Base-by-base conservation (phyloP, 306 rosid genomes). In the Trifolium pratense region DNA sequence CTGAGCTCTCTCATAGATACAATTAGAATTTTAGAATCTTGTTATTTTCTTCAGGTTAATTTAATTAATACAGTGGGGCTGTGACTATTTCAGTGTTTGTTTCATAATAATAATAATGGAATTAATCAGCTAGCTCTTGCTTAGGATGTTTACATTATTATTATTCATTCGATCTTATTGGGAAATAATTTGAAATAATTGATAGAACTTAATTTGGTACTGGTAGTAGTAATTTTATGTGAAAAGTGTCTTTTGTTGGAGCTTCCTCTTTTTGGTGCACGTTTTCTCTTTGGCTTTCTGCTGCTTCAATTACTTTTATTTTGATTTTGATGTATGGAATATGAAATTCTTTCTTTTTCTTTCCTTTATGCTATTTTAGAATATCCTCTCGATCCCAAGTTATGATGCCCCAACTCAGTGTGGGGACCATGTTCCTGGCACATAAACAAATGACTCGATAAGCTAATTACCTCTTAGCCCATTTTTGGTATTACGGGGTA, bases 161-260 rank as follows among this genome's bases (percentile, higher is more conserved):
- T 51, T 64, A 36, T 36, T 68, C 25, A 58, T 46, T 75, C 78
- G 68, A 29, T 25, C 13, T 69, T 43, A 46, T 46, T 15, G 39
- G 53, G 53, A 46, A 46, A 74, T 49, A n/a, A 18, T 72, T 37
- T 59, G 32, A 70, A 56, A 69, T 75, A 42, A 73, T 72, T 72
- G 78, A 52, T 64, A 56, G 46, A 46, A 25, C 9, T 56, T 62
- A 4, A 42, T 56, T 79, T 66, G 71, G 29, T 25, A 3, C 29
- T 32, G 39, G 39, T 36, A 52, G 31, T 55, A 56, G 53, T 66
- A 73, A 72, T 64, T 76, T 80, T 80, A 52, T 45, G 69, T 69
- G 73, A 59, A 84, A 82, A 84, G 87, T 65, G 48, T 52, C 71
- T 80, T 89, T 83, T 84, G 76, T 89, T 84, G 75, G 78, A 73